phyloP scores from a whole-genome alignment of 768 basidiomycete species.

The Naganishia kalamii region DNA sequence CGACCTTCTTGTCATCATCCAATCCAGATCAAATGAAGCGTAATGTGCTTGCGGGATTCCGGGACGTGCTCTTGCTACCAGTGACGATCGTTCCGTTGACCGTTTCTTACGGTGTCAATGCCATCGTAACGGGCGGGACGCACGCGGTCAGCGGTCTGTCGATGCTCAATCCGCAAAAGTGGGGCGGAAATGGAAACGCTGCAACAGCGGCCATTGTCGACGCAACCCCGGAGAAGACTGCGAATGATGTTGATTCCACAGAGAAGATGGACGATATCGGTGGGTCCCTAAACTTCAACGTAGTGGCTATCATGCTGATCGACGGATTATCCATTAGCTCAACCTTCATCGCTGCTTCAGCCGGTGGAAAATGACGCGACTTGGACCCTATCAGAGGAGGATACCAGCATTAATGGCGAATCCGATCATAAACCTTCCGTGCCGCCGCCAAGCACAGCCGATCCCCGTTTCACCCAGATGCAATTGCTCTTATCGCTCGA shows the following conservation, averaged over 20 bases:
- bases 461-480: conserved; percentile 53
- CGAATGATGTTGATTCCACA: not conserved
- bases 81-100: conserved; percentile 92
- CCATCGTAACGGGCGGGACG: conserved; percentile 59
- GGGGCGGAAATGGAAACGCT: conserved; percentile 53
- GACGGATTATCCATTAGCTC: not conserved
- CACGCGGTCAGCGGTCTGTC: conserved; percentile 76
- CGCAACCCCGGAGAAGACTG: not conserved
- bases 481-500: conserved; percentile 89
- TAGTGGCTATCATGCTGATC: not conserved
- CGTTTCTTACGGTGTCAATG: conserved; percentile 49
- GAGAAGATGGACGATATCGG: conserved; percentile 22
- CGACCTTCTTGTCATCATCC: conserved; percentile 69
- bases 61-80: conserved; percentile 77
- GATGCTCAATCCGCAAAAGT: conserved; percentile 84
- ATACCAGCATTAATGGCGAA: not conserved
- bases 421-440: not conserved
- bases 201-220: conserved; percentile 16
- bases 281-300: not conserved
- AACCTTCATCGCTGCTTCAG: not conserved
- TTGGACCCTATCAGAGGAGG: not conserved
- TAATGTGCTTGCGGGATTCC: conserved; percentile 86
- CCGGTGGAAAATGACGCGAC: conserved; percentile 6
- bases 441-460: conserved; percentile 1
- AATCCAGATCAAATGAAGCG: conserved; percentile 90